Percentiles rank a stretch among this genome's conserved stretches.
These are phyloP conservation scores for Houttuynia cordata DNA, from an alignment of 164 flowering plant species.

Conservation along the genomic window DNA sequence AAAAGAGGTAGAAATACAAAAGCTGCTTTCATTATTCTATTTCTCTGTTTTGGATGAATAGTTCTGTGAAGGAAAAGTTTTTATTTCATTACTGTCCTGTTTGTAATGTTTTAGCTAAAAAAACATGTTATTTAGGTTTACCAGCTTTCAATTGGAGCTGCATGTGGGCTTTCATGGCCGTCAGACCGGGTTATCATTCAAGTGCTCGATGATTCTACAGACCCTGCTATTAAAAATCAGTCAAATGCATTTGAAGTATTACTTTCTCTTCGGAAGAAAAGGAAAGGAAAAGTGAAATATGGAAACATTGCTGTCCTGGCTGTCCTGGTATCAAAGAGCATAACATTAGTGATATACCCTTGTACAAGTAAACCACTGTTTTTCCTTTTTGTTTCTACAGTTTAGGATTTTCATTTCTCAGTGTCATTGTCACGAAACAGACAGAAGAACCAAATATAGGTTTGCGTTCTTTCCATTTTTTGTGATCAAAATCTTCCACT, in stretches of 20 bases:
- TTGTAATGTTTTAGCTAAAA: neutral
- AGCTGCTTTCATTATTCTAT: neutral
- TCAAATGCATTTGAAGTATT: neutral
- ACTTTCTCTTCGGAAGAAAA: no score
- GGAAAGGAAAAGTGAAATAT: no score
- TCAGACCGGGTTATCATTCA: conserved; percentile 68
- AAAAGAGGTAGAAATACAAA: conserved; percentile 54
- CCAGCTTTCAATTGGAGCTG: conserved; percentile 82
- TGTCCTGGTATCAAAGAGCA: neutral
- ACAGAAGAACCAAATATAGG: no score
- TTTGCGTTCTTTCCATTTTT: no score
- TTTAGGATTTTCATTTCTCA: no score
- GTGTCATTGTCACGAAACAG: no score
- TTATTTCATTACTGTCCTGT: neutral
- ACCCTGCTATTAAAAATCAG: conserved; percentile 36
- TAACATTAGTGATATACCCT: neutral
- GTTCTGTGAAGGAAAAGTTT: neutral
- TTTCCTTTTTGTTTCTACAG: no score
- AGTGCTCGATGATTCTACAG: conserved; percentile 87
- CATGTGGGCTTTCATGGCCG: conserved; percentile 91
- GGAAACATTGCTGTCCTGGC: neutral
- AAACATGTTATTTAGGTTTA: conserved; percentile 41
- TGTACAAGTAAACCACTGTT: no score
- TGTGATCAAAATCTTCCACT: no score
- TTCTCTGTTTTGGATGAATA: neutral